A percentile compares a stretch with the other conserved stretches of the same genome.
These are phyloP conservation scores for Komagataella ulmi DNA, from an alignment of 805 yeast genomes.

Conservation along the genomic window DNA sequence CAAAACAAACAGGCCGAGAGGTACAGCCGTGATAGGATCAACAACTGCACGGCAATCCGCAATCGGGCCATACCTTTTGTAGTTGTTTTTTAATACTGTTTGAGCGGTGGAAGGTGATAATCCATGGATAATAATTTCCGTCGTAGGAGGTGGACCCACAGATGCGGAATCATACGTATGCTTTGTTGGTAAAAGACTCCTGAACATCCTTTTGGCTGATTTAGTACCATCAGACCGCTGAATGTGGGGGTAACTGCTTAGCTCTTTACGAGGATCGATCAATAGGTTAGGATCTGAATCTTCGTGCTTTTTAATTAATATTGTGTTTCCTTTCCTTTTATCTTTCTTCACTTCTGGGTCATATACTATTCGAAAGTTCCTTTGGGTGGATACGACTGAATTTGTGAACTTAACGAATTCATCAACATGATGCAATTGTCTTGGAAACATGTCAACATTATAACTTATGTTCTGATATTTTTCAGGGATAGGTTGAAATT, in stretches of 20 bases:
- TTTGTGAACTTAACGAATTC: neutral
- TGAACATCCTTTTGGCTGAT: slow-evolving; percentile 9
- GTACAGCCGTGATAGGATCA: slow-evolving; percentile 68
- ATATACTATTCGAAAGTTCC: slow-evolving; percentile 29
- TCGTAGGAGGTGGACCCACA: slow-evolving; percentile 60
- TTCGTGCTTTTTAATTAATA: slow-evolving; percentile 21
- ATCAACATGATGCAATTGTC: slow-evolving; percentile 10
- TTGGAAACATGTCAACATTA: slow-evolving; percentile 1
- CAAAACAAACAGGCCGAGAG: slow-evolving; percentile 58
- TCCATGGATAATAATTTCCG: slow-evolving; percentile 60
- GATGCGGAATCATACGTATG: slow-evolving; percentile 56
- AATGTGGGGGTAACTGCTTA: slow-evolving; percentile 16
- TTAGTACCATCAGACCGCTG: slow-evolving; percentile 5
- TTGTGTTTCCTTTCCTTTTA: slow-evolving; percentile 21
- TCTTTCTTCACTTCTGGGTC: slow-evolving; percentile 39
- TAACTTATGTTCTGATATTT: neutral
- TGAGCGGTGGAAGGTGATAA: slow-evolving; percentile 42
- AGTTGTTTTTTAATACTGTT: slow-evolving; percentile 30
- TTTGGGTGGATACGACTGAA: slow-evolving; percentile 4
- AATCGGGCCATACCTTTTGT: slow-evolving; percentile 51
- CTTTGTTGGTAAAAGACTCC: slow-evolving; percentile 12
- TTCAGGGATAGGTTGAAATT: neutral
- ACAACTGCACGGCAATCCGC: slow-evolving; percentile 42
- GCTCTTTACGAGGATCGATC: slow-evolving; percentile 28
- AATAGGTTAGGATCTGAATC: slow-evolving; percentile 11